Conservation (phyloP, 2,329 filamentous ascomycete genomes). For the Ascochyta lentis region DNA sequence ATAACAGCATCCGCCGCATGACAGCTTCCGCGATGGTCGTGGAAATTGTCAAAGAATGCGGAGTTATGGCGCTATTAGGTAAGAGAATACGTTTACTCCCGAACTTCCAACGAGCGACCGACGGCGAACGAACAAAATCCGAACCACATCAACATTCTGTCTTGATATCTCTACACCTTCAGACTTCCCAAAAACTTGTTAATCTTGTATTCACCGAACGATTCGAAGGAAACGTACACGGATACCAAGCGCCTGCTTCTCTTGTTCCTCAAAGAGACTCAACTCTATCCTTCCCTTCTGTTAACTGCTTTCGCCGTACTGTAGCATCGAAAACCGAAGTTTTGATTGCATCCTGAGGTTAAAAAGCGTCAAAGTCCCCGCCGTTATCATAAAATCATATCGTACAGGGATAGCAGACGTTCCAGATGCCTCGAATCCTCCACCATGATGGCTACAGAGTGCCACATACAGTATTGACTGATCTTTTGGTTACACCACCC, state of each 20-base stretch:
- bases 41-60: slow-evolving; percentile 17
- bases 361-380: not conserved
- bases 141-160: not conserved
- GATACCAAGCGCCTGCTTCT: too few species aligned
- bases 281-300: too few species aligned
- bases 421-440: too few species aligned
- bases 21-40: not conserved
- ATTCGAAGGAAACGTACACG: too few species aligned
- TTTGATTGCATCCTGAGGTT: too few species aligned
- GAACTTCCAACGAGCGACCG: slow-evolving; percentile 14
- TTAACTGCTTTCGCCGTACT: too few species aligned
- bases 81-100: slow-evolving; percentile 17
- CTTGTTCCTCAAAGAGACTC: too few species aligned
- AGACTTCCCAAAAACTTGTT: not conserved
- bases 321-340: not conserved
- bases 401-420: not conserved
- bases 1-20: not conserved
- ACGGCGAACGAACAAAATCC: slow-evolving; percentile 8
- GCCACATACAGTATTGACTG: too few species aligned
- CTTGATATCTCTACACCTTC: not conserved
- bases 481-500: not conserved
- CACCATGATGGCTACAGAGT: too few species aligned
- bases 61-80: slow-evolving; percentile 28
- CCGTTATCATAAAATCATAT: not conserved
- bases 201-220: not conserved